phyloP scores from a whole-genome alignment of 441 rosid genomes.

The Populus trichocarpa region DNA sequence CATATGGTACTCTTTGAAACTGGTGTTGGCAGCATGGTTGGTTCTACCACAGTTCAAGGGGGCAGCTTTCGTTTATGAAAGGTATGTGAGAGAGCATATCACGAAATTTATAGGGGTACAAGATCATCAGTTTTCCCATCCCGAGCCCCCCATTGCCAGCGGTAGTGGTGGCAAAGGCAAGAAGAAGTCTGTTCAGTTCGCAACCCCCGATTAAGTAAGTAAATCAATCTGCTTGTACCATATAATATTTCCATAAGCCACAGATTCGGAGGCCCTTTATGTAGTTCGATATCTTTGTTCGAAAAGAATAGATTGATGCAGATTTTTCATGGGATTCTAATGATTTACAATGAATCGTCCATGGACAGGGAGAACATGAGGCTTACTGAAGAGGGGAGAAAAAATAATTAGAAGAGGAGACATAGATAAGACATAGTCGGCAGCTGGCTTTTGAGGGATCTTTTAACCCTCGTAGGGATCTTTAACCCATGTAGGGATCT shows the following conservation, averaged over 20 bases:
- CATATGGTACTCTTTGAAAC: conserved; percentile 69
- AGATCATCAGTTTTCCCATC: background rate
- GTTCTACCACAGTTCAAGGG: conserved; percentile 81
- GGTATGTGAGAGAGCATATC: conserved; percentile 54
- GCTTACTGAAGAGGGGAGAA: conserved; percentile 25
- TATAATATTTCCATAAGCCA: background rate
- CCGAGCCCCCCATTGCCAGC: background rate
- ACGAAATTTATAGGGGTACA: conserved; percentile 28
- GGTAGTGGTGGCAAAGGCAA: conserved; percentile 21
- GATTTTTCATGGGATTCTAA: background rate
- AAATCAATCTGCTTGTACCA: too few relatives aligned
- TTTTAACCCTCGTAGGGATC: too few relatives aligned
- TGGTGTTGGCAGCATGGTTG: conserved; percentile 62
- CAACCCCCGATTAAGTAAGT: conserved; percentile 40
- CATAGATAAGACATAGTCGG: background rate
- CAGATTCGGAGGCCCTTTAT: background rate
- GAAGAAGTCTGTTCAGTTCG: conserved; percentile 41
- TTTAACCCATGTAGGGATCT: too few relatives aligned
- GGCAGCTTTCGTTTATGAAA: conserved; percentile 81
- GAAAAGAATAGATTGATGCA: too few relatives aligned
- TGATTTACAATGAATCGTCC: background rate
- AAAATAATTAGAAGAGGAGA: background rate
- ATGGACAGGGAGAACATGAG: conserved; percentile 45
- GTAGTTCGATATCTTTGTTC: background rate
- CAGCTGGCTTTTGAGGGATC: background rate